Evolutionary conservation across 2,329 filamentous ascomycete genomes (phyloP).

Genomic region (Phyllosticta ampelicida): DNA sequence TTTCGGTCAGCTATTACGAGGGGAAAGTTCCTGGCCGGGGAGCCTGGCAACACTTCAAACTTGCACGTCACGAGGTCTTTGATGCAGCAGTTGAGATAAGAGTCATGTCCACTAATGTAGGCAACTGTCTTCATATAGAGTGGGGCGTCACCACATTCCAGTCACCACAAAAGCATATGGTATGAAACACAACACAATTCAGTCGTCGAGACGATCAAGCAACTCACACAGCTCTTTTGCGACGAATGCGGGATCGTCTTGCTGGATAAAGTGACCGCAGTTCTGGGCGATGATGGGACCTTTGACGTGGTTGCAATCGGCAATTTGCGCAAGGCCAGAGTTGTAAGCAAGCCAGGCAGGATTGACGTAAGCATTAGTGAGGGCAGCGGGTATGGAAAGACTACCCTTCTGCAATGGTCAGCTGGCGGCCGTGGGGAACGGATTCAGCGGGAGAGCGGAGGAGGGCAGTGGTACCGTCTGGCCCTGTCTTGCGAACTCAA

Average conservation of each 20-base stretch:
- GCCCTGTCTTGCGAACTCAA: conserved; percentile 41
- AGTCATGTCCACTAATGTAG: too few species aligned
- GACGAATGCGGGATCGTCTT: conserved; percentile 41
- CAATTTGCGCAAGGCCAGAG: conserved; percentile 38
- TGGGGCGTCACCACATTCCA: not conserved
- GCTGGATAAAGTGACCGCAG: conserved; percentile 47
- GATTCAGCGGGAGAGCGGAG: not conserved
- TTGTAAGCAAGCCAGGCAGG: conserved; percentile 46
- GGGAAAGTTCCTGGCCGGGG: too few species aligned
- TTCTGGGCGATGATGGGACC: conserved; percentile 38
- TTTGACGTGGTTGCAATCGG: conserved; percentile 28
- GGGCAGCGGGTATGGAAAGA: conserved; percentile 21
- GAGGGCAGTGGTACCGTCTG: conserved; percentile 12
- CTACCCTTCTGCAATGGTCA: conserved; percentile 16
- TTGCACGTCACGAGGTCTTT: too few species aligned
- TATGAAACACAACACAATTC: not conserved
- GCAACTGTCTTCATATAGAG: too few species aligned
- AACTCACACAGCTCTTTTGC: conserved; percentile 22
- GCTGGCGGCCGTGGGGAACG: not conserved
- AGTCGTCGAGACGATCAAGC: conserved; percentile 19
- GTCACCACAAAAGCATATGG: not conserved
- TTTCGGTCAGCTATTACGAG: too few species aligned
- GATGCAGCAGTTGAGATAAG: too few species aligned
- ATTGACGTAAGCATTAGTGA: conserved; percentile 43
- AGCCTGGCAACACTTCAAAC: too few species aligned